Evolutionary conservation across 1,284 basidiomycete species (phyloP).

Genomic region (Ustilago loliicola): DNA sequence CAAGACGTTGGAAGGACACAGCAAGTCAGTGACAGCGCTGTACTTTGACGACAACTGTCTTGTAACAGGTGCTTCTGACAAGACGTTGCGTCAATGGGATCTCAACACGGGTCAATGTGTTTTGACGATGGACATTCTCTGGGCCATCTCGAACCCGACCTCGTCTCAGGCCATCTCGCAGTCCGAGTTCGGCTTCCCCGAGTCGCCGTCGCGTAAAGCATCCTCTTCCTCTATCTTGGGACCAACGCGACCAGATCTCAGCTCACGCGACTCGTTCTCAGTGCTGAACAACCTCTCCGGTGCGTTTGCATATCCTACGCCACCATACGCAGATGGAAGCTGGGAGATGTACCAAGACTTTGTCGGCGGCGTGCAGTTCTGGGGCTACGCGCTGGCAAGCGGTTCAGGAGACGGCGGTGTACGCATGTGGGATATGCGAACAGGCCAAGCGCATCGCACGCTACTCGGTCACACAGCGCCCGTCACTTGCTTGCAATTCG

Average conservation of each 20-base stretch:
- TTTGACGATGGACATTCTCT: constrained; percentile 99
- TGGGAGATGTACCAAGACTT: constrained; percentile 97
- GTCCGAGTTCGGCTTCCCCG: constrained; percentile 59
- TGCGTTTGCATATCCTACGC: constrained; percentile 77
- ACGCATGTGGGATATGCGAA: constrained; percentile 99
- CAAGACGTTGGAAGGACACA: constrained; percentile 88
- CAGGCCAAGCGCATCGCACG: constrained; percentile 95
- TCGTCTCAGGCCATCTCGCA: constrained; percentile 72
- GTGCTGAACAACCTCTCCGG: constrained; percentile 72
- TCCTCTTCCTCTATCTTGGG: constrained; percentile 51
- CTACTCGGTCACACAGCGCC: constrained; percentile 93
- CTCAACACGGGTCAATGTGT: constrained; percentile 95
- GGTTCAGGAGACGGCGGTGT: constrained; percentile 97
- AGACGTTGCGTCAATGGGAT: constrained; percentile 98
- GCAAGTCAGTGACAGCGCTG: constrained; percentile 88
- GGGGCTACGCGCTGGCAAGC: constrained; percentile 97
- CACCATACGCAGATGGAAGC: constrained; percentile 87
- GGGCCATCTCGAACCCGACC: constrained; percentile 95
- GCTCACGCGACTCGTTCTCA: constrained; percentile 43
- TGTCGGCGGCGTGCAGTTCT: constrained; percentile 96
- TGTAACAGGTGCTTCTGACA: constrained; percentile 97
- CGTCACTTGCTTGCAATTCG: constrained; percentile 95
- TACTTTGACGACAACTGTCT: constrained; percentile 96
- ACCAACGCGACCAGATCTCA: constrained; percentile 35
- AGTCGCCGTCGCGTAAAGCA: constrained; percentile 72